Evolutionary conservation across 306 rosid genomes (phyloP), one percentile per base, ranked within the genome.

Genomic region (Gastrolobium villosum): DNA sequence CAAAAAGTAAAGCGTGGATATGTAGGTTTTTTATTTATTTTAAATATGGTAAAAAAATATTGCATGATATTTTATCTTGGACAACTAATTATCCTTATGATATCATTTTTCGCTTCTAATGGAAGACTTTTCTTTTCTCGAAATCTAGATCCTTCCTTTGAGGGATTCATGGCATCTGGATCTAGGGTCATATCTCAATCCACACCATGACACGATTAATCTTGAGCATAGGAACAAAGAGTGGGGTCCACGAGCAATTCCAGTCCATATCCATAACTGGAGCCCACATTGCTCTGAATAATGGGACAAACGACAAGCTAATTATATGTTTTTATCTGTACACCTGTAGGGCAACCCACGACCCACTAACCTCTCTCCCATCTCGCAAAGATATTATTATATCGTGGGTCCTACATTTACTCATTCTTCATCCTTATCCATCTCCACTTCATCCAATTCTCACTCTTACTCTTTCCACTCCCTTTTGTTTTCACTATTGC

Each of bases 351-450:
- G 75, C 46, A 28, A 75, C 55, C 75, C 60, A 54, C 0, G 3
- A 28, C 20, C 46, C 1, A 49, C 63, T 45, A 2, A 14, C 74
- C 64, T 50, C 41, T 5, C 39, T 56, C 14, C 31, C 41, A 66
- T 70, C 41, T 10, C 8, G 2, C 7, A 10, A 30, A n/a, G 84
- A 82, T 86, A 84, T 80, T 82, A 67, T 80, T 82, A 67, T 80
- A 44, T 37, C 0, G 74, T 3, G 85, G 87, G 83, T 2, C 89
- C 91, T 40, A 57, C 41, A 1, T 63, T 72, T 30, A 79, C 88
- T 71, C 40, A 68, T 85, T 87, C 85, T 75, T 84, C 86, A 60
- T 85, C 78, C 88, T 89, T 87, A 90, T 90, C 92, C 92, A 70
- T 26, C 40, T 31, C 56, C 14, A 9, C 1, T 10, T 11, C 53